A percentile compares a stretch with the other conserved stretches of the same genome.
These are phyloP conservation scores for Auriscalpium vulgare DNA, from an alignment of 768 basidiomycete genomes.

Conservation along the genomic window DNA sequence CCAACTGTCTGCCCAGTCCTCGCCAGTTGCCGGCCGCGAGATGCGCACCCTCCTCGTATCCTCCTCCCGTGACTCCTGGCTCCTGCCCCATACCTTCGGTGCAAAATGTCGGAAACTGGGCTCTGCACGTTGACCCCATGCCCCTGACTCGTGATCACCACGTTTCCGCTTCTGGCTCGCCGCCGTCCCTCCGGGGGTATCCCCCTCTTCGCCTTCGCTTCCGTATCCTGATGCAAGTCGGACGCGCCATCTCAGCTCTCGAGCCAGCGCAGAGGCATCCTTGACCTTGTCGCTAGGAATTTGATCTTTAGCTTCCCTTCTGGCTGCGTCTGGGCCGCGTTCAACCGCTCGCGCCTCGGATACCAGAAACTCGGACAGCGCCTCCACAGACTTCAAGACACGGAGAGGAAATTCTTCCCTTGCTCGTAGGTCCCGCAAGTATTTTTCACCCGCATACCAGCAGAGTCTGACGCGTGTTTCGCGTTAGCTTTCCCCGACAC, in stretches of 20 bases:
- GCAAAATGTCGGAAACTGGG: slow-evolving; percentile 44
- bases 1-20: slow-evolving; percentile 34
- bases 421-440: slow-evolving; percentile 61
- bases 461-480: slow-evolving; percentile 47
- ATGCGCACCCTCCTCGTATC: slow-evolving; percentile 31
- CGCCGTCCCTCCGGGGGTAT: slow-evolving; percentile 27
- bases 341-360: slow-evolving; percentile 69
- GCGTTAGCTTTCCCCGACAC: too few species aligned
- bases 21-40: slow-evolving; percentile 30
- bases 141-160: slow-evolving; percentile 7
- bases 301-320: slow-evolving; percentile 73
- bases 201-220: slow-evolving; percentile 57
- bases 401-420: slow-evolving; percentile 46
- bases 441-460: slow-evolving; percentile 86
- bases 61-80: slow-evolving; percentile 35
- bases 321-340: slow-evolving; percentile 57
- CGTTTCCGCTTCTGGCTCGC: slow-evolving; percentile 22
- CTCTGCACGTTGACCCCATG: slow-evolving; percentile 25
- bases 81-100: slow-evolving; percentile 58
- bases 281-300: slow-evolving; percentile 77
- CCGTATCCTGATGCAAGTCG: slow-evolving; percentile 49
- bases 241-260: slow-evolving; percentile 82
- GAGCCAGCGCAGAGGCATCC: slow-evolving; percentile 71
- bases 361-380: slow-evolving; percentile 73
- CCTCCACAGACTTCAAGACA: slow-evolving; percentile 61